Evolutionary conservation across 2,329 filamentous ascomycete species (phyloP), one percentile per base, ranked within the genome.

Genomic region (Teratosphaeria destructans): DNA sequence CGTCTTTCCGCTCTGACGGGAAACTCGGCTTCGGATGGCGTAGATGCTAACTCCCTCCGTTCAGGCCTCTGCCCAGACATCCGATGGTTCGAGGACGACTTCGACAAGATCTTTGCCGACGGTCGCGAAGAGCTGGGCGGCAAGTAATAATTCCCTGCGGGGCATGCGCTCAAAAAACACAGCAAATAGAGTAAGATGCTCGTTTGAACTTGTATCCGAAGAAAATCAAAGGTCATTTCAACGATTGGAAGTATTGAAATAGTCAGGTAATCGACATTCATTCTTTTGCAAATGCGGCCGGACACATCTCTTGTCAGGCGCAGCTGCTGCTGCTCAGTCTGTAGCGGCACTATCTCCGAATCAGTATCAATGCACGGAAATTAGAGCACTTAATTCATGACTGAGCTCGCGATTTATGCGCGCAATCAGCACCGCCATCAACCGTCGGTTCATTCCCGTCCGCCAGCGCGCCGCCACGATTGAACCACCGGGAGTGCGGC

Each of bases 61-160:
- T 43, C 16, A 49, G 81, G 81, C 2, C 67, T 83, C 56, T 72
- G 73, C 67, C 81, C 81, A 10, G 78, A 81, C 57, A 81, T 82
- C 63, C 68, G 80, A 60, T 83, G 81, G 81, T 75, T 71, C 59
- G 80, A 82, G 75, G 79, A 79, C 66, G 79, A 82, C 66, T 79
- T 81, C 66, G 80, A 82, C 68, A 78, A 79, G 75, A 77, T 81
- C 56, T 81, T 81, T 68, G 76, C 73, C n/a, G 70, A 71, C 60
- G 78, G 78, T 11, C 72, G 78, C 43, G 75, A 78, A n/a, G 70
- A 72, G 59, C 71, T 77, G 59, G 75, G 75, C 29, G 52, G 12
- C 10, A 32, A 37, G 26, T 47, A 58, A 49, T 26, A 47, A 23
- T 3, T 65, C 47, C 32, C 47, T 14, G 73, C 73, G 23, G 70